These are phyloP conservation scores for Symmetrospora coprosmae DNA, from an alignment of 768 basidiomycete species.

Conservation along the genomic window DNA sequence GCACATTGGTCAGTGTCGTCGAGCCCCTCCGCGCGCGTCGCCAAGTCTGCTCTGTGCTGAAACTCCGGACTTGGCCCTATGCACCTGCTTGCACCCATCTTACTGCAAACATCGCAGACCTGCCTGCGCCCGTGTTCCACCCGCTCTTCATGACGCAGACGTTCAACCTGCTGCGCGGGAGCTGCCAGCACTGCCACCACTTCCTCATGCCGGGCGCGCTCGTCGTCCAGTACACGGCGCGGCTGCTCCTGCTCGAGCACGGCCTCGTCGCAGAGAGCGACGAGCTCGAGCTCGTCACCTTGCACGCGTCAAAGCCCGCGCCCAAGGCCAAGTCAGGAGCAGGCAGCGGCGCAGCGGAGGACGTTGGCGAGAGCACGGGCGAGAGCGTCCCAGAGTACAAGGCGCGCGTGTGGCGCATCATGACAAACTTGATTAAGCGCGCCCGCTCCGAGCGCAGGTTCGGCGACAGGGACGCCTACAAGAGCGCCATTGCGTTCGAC, in stretches of 20 bases:
- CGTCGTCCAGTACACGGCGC: conserved; percentile 70
- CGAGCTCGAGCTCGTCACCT: conserved; percentile 52
- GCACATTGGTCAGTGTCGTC: conserved; percentile 60
- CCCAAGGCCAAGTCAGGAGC: conserved; percentile 42
- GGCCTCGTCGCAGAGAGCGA: conserved; percentile 73
- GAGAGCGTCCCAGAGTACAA: conserved; percentile 35
- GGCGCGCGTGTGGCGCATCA: not conserved
- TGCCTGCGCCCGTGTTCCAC: conserved; percentile 88
- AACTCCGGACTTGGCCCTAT: too few species aligned
- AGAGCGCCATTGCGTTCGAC: conserved; percentile 75
- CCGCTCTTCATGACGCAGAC: conserved; percentile 87
- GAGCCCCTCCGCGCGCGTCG: too few species aligned
- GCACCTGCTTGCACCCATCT: too few species aligned
- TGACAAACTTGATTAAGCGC: not conserved
- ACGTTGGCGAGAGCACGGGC: conserved; percentile 33
- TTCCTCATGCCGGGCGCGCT: conserved; percentile 69
- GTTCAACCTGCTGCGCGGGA: conserved; percentile 69
- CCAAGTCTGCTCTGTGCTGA: too few species aligned
- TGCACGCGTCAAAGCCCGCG: conserved; percentile 7
- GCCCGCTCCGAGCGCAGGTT: conserved; percentile 26
- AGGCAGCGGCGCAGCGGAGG: conserved; percentile 35
- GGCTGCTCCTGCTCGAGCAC: conserved; percentile 72
- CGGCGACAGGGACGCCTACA: conserved; percentile 67
- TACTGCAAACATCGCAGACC: conserved; percentile 41
- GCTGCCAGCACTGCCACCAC: conserved; percentile 84